Conservation (phyloP, 139 green algal species). For the Asterochloris erici region DNA sequence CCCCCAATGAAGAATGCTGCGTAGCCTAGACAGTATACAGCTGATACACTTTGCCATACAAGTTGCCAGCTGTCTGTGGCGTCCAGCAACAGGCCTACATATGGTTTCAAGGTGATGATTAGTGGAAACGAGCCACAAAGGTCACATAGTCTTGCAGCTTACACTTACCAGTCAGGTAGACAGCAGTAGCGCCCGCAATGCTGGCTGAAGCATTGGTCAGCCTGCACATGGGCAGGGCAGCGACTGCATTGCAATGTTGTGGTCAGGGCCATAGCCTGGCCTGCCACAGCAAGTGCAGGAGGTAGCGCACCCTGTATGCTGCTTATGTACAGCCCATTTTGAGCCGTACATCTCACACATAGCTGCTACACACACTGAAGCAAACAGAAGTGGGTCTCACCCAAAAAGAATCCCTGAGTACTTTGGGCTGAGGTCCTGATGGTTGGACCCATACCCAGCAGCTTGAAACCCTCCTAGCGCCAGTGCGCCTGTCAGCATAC, state of each 20-base stretch:
- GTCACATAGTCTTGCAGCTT: too few relatives aligned
- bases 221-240: background rate
- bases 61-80: too few relatives aligned
- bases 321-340: too few relatives aligned
- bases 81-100: too few relatives aligned
- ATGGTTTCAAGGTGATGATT: too few relatives aligned
- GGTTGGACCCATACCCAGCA: slow-evolving; percentile 73
- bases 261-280: background rate
- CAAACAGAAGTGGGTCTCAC: background rate
- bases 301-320: too few relatives aligned
- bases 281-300: too few relatives aligned
- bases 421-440: slow-evolving; percentile 71
- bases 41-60: too few relatives aligned
- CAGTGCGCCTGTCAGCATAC: slow-evolving; percentile 44
- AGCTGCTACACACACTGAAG: background rate
- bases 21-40: too few relatives aligned
- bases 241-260: background rate
- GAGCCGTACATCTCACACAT: too few relatives aligned
- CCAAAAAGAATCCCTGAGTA: slow-evolving; percentile 74
- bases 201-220: slow-evolving; percentile 10
- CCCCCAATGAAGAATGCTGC: too few relatives aligned
- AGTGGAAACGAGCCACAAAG: too few relatives aligned
- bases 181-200: slow-evolving; percentile 2
- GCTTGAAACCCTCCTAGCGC: slow-evolving; percentile 45
- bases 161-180: slow-evolving; percentile 5